A percentile compares a stretch with the other conserved stretches of the same genome.
Evolutionary conservation across 2,329 filamentous ascomycete species (phyloP).

Genomic region (Alternaria rosae): DNA sequence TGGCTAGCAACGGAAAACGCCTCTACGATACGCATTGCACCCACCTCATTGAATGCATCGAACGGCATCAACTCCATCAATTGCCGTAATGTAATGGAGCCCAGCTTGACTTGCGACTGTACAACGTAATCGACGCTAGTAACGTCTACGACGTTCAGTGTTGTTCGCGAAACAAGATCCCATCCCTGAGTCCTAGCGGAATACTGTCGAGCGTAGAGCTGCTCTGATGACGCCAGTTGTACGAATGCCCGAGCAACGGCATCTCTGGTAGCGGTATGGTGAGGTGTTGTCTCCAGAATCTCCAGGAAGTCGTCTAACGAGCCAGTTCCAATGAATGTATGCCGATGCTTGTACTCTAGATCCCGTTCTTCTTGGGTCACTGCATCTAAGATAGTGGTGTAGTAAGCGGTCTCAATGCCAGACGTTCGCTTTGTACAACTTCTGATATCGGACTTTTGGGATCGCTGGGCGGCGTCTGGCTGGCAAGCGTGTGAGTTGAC

Average conservation of each 20-base stretch:
- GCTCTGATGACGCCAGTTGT: conserved; percentile 29
- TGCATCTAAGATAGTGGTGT: neutral
- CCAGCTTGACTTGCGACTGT: conserved; percentile 32
- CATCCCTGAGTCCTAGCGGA: conserved; percentile 26
- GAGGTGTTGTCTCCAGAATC: conserved; percentile 21
- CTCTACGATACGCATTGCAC: conserved; percentile 22
- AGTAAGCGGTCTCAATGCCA: neutral
- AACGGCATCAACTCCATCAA: conserved; percentile 33
- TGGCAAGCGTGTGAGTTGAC: conserved; percentile 2
- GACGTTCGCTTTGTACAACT: neutral
- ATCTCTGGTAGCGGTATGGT: conserved; percentile 15
- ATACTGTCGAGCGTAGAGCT: conserved; percentile 30
- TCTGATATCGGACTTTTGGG: neutral
- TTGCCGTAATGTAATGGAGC: conserved; percentile 30
- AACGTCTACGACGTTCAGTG: conserved; percentile 18
- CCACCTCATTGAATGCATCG: conserved; percentile 13
- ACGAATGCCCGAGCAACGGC: conserved; percentile 30
- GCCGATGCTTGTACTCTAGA: conserved; percentile 41
- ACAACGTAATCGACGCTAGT: conserved; percentile 27
- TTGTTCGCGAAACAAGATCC: conserved; percentile 31
- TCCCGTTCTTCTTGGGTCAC: conserved; percentile 24
- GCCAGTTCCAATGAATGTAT: conserved; percentile 40
- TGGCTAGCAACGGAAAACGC: conserved; percentile 35
- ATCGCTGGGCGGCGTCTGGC: neutral
- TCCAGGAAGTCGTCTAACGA: conserved; percentile 38